Conservation (phyloP, 495 filamentous ascomycete species). For the Penicillium herquei region DNA sequence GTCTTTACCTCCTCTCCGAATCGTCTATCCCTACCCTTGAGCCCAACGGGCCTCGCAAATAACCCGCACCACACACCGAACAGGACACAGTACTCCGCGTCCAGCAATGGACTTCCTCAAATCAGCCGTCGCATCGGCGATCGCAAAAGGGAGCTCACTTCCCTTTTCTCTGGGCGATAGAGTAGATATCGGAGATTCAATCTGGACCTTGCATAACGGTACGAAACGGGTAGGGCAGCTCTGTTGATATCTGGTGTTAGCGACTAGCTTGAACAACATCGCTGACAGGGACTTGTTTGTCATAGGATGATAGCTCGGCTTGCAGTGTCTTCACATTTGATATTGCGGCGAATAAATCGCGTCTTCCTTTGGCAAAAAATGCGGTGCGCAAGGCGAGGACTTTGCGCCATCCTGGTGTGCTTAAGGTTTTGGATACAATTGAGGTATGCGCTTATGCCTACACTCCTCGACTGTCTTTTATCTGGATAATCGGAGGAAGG, state of each 20-base stretch:
- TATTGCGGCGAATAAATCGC: constrained; percentile 70
- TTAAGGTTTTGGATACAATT: constrained; percentile 89
- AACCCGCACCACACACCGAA: background rate
- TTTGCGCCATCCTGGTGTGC: constrained; percentile 87
- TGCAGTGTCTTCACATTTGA: constrained; percentile 98
- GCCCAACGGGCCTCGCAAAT: background rate
- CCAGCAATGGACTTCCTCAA: constrained; percentile 90
- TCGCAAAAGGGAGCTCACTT: constrained; percentile 89
- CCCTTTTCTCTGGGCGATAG: constrained; percentile 89
- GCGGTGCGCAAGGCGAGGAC: constrained; percentile 89
- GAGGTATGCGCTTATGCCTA: constrained; percentile 59
- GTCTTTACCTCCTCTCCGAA: background rate
- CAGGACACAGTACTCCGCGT: background rate
- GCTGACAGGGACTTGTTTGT: background rate
- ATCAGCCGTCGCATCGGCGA: constrained; percentile 93
- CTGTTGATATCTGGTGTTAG: constrained; percentile 5
- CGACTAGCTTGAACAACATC: constrained; percentile 1
- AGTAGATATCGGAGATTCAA: constrained; percentile 81
- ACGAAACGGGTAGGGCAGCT: constrained; percentile 70
- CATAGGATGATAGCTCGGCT: constrained; percentile 82
- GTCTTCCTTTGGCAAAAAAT: constrained; percentile 84
- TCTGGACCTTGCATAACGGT: constrained; percentile 91
- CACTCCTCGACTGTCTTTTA: background rate
- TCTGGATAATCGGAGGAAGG: background rate
- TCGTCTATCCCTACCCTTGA: background rate